Base-by-base conservation (phyloP, 2,329 filamentous ascomycete species). In the Apiospora pterosperma region DNA sequence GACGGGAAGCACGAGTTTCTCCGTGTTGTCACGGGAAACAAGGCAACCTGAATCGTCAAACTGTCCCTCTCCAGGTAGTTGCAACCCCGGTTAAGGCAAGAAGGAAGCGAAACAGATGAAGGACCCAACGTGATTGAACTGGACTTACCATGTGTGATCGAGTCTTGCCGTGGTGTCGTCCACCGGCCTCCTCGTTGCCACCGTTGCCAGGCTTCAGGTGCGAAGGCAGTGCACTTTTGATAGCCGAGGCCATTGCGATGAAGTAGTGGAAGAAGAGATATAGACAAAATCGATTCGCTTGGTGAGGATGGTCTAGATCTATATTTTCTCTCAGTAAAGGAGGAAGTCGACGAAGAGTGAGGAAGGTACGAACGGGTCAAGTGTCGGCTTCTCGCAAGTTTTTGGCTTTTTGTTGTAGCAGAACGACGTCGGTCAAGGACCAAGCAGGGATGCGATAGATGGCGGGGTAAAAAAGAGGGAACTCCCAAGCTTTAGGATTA, bases 61-160 rank as follows among this genome's bases (percentile, higher is more conserved):
- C 28, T 34, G 28, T 55, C 11, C 19, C 10, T 16, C 16, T 55
- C 48, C 8, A 55, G 48, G 48, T 19, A 55, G 28, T 34, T n/a
- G 28, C 48, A 11, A 11, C 28, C 48, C 16, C 36, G 36, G 12
- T 31, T 23, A 34, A 21, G 25, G 41, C 39, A 21, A 28, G 41
- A n/a, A 44, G 28, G 61, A 41, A 42, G 12, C 19, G 59, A 41
- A 34, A n/a, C 19, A 25, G 44, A 25, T 12, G 14, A 31, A 28
- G 44, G 31, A 28, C 10, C 44, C 3, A 52, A 19, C 11, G 6
- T 25, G 23, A 28, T 55, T 55, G 28, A 34, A 55, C 6, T 34
- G 48, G n/a, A 89, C 91, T 88, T 81, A 91, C 91, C 88, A 94
- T 92, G 80, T 94, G 91, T 67, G 90, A 93, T 79, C 91, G 90